These are phyloP conservation scores for Gonium pectorale DNA, from an alignment of 139 green algal genomes.

Conservation along the genomic window DNA sequence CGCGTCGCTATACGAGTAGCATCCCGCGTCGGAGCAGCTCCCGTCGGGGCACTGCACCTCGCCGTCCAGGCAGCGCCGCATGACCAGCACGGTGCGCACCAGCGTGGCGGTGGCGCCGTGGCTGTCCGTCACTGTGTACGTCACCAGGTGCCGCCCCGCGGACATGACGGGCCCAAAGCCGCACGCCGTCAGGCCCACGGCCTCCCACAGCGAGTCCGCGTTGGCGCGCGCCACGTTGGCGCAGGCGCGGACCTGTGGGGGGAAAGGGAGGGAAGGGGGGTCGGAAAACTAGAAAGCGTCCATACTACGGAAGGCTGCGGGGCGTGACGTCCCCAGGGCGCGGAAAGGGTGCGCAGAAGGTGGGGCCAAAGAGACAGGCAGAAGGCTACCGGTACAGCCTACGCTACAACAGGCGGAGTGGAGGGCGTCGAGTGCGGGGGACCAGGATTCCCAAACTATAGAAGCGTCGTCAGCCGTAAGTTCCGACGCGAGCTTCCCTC, in stretches of 20 bases:
- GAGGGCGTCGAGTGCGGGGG: too few species aligned
- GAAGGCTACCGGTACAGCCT: too few species aligned
- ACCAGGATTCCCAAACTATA: too few species aligned
- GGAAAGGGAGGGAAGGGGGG: background rate
- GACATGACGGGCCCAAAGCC: background rate
- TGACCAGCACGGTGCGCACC: slow-evolving; percentile 16
- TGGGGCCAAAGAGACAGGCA: too few species aligned
- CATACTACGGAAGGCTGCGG: too few species aligned
- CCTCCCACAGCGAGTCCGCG: slow-evolving; percentile 19
- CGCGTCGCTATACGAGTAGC: background rate
- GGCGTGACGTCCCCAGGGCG: too few species aligned
- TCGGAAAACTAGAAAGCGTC: too few species aligned
- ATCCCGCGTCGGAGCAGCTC: slow-evolving; percentile 25
- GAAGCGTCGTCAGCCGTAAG: too few species aligned
- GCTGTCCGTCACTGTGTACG: slow-evolving; percentile 31
- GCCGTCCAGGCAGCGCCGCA: background rate
- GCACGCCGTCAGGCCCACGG: slow-evolving; percentile 31
- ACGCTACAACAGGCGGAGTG: too few species aligned
- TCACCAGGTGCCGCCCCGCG: slow-evolving; percentile 21
- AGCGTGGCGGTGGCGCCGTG: background rate
- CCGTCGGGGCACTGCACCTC: slow-evolving; percentile 45
- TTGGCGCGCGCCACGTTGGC: background rate
- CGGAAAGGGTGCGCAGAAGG: too few species aligned
- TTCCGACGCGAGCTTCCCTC: too few species aligned
- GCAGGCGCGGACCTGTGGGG: slow-evolving; percentile 18